Base-by-base conservation (phyloP, 1,284 basidiomycete genomes). In the Omphalotus olearius region DNA sequence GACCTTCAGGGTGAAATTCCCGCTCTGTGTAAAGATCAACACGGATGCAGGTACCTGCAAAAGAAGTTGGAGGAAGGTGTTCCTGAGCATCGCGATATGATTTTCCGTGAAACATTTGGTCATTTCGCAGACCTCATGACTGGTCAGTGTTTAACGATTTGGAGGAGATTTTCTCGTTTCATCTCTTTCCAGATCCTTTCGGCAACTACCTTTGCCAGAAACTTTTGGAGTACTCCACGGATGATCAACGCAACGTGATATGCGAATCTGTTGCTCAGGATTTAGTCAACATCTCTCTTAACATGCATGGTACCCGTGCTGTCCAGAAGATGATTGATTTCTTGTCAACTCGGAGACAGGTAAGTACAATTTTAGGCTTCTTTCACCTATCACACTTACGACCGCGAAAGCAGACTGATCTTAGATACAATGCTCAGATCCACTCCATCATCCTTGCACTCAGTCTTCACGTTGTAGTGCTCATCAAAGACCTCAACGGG, bases 241-340 rank as follows among this genome's bases (percentile, higher is more conserved):
- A 99, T 64, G 97, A 99, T 64, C 97, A 99, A 67, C 85, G 97
- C 56, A 96, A 95, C 66, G 79, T 94, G 45, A 97, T 99, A 56
- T 98, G 97, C 70, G 96, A 99, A 69, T 94, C 93, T 18, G 96
- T 99, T 47, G 93, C 94, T 33, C 89, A 93, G 64, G 97, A 99
- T 62, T 79, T 99, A 47, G 97, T 99, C 61, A 93, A 90, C 64
- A 99, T 99, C 66, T 98, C 94, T 41, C 79, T 99, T 62, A 99
- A 99, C 74, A 99, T 99, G 97, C 97, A 99, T 71, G 97, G 97
- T 38, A 99, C 97, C 36, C 86, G 97, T 55, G 97, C 97, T 23
- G 97, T 99, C 50, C 97, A 99, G 74, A 99, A 99, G 79, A 99
- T 98, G 94, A 98, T 99, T 60, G 97, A 99, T 71, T 99, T 98